Percentiles rank a stretch among this genome's conserved stretches.
Evolutionary conservation across 2,329 filamentous ascomycete species (phyloP).

Genomic region (Colletotrichum acutatum): DNA sequence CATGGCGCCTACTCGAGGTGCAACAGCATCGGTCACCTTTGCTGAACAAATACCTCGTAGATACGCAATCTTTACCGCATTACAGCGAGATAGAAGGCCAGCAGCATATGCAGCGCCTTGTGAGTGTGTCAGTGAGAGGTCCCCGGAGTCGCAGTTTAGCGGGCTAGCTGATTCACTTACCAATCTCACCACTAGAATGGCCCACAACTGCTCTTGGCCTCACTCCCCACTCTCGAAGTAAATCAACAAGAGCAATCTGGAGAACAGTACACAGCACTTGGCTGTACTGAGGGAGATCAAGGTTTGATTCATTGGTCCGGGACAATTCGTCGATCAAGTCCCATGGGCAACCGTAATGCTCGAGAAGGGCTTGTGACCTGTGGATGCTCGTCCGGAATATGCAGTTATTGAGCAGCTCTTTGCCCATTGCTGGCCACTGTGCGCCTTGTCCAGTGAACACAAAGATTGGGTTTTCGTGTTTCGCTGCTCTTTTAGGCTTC

Average conservation of each 20-base stretch:
- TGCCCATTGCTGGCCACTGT: slow-evolving; percentile 49
- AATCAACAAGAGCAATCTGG: slow-evolving; percentile 57
- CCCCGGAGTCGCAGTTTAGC: too few species aligned
- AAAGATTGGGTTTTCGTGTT: slow-evolving; percentile 28
- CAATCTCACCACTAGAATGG: slow-evolving; percentile 23
- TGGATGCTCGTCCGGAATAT: slow-evolving; percentile 12
- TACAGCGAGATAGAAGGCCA: slow-evolving; percentile 40
- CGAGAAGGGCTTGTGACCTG: background rate
- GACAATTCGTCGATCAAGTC: slow-evolving; percentile 10
- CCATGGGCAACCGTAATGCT: slow-evolving; percentile 15
- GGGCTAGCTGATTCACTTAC: background rate
- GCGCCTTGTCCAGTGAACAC: slow-evolving; percentile 53
- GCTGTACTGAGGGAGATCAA: slow-evolving; percentile 37
- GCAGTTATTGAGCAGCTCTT: slow-evolving; percentile 40
- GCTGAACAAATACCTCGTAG: slow-evolving; percentile 41
- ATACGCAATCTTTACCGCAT: slow-evolving; percentile 46
- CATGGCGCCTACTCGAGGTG: slow-evolving; percentile 41
- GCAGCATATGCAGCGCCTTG: slow-evolving; percentile 54
- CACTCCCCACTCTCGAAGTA: slow-evolving; percentile 56
- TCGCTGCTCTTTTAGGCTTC: background rate
- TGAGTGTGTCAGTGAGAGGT: background rate
- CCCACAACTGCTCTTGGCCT: slow-evolving; percentile 14
- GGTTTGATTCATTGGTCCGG: background rate
- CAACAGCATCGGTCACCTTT: slow-evolving; percentile 2
- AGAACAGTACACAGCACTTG: slow-evolving; percentile 57